Evolutionary conservation across 2,329 filamentous ascomycete genomes (phyloP).

Genomic region (Exophiala lecanii-corni): DNA sequence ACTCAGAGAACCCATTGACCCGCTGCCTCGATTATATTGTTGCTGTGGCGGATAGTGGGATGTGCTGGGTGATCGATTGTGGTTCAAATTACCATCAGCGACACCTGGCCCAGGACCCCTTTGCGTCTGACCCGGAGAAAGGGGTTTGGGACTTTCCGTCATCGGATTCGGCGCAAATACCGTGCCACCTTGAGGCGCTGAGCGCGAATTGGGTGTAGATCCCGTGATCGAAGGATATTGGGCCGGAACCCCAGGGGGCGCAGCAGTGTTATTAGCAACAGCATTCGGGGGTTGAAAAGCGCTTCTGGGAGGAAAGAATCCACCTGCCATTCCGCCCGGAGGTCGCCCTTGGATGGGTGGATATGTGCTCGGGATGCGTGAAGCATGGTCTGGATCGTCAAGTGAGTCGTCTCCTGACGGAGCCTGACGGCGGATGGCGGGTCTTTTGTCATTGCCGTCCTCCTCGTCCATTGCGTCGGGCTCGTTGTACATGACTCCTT

Average conservation of each 20-base stretch:
- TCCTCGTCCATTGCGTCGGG: slow-evolving; percentile 48
- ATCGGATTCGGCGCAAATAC: slow-evolving; percentile 70
- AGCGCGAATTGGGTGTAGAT: slow-evolving; percentile 37
- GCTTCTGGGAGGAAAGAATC: slow-evolving; percentile 60
- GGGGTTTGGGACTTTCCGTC: slow-evolving; percentile 81
- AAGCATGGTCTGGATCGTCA: slow-evolving; percentile 35
- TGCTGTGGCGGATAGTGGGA: slow-evolving; percentile 37
- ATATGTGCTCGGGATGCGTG: slow-evolving; percentile 69
- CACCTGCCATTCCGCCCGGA: slow-evolving; percentile 46
- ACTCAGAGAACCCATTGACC: slow-evolving; percentile 27
- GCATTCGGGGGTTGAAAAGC: slow-evolving; percentile 48
- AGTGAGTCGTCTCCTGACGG: slow-evolving; percentile 47
- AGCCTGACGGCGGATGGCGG: slow-evolving; percentile 71
- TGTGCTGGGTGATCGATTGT: slow-evolving; percentile 42
- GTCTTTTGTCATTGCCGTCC: slow-evolving; percentile 40
- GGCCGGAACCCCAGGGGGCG: slow-evolving; percentile 41
- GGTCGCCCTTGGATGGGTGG: slow-evolving; percentile 60
- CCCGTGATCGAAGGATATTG: slow-evolving; percentile 36
- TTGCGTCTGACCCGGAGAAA: slow-evolving; percentile 45
- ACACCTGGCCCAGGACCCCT: slow-evolving; percentile 35
- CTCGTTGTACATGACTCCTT: slow-evolving; percentile 57
- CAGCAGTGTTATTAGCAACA: slow-evolving; percentile 42
- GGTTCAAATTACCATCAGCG: slow-evolving; percentile 32
- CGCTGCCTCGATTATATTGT: slow-evolving; percentile 26
- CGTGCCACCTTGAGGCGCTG: slow-evolving; percentile 42